Evolutionary conservation across 1,284 basidiomycete genomes (phyloP).

Genomic region (Ceratobasidium sp.): DNA sequence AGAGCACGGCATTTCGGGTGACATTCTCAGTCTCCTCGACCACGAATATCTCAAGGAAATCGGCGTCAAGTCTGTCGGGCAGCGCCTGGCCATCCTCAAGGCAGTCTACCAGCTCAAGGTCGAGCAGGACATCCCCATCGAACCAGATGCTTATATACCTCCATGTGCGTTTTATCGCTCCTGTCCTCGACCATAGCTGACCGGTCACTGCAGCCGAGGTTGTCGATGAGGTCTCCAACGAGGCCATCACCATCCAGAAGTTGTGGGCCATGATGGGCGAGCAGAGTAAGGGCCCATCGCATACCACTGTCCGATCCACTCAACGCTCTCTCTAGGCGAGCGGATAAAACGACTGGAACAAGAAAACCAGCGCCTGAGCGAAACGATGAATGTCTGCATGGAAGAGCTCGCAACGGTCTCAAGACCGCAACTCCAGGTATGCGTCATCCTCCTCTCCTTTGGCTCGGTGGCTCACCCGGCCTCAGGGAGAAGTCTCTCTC

Average conservation of each 20-base stretch:
- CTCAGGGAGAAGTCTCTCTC: slow-evolving; percentile 58
- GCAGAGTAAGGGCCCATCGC: slow-evolving; percentile 63
- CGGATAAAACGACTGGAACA: slow-evolving; percentile 74
- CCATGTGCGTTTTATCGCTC: slow-evolving; percentile 68
- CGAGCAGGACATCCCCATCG: slow-evolving; percentile 81
- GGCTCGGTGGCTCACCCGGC: slow-evolving; percentile 36
- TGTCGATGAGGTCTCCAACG: slow-evolving; percentile 59
- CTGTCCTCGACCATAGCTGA: slow-evolving; percentile 29
- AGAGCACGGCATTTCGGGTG: slow-evolving; percentile 92
- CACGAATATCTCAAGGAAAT: slow-evolving; percentile 82
- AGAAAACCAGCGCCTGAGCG: slow-evolving; percentile 73
- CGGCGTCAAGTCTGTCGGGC: slow-evolving; percentile 84
- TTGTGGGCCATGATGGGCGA: slow-evolving; percentile 74
- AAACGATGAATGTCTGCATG: slow-evolving; percentile 64
- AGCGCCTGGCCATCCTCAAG: slow-evolving; percentile 86
- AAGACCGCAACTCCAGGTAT: slow-evolving; percentile 28
- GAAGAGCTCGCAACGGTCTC: slow-evolving; percentile 62
- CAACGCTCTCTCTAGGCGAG: slow-evolving; percentile 58
- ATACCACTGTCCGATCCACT: background rate
- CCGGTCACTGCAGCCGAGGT: slow-evolving; percentile 62
- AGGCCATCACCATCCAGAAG: slow-evolving; percentile 68
- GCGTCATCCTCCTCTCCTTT: background rate
- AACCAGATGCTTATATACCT: slow-evolving; percentile 86
- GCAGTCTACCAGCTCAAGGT: slow-evolving; percentile 88
- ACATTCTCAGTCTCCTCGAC: slow-evolving; percentile 83